Evolutionary conservation across 805 yeast genomes (phyloP).

Genomic region (Geotrichum ghanense): DNA sequence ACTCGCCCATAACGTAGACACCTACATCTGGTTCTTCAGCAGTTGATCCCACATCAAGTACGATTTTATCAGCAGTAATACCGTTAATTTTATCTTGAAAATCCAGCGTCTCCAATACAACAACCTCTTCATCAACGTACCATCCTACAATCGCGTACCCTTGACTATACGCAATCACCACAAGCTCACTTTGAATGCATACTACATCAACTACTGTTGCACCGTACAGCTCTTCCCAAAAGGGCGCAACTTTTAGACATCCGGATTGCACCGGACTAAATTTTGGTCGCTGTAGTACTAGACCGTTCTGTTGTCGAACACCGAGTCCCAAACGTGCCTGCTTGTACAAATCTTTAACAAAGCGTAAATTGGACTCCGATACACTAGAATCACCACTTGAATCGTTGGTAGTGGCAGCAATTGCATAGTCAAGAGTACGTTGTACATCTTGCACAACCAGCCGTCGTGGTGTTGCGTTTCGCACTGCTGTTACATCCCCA

Average conservation of each 20-base stretch:
- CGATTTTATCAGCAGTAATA: no score
- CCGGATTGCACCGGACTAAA: no score
- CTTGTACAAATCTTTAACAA: not conserved
- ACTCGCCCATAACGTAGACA: no score
- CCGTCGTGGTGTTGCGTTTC: not conserved
- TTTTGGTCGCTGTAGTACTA: not conserved
- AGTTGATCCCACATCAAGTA: no score
- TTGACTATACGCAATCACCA: not conserved
- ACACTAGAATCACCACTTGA: no score
- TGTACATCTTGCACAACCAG: not conserved
- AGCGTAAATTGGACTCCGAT: not conserved
- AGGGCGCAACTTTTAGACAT: not conserved
- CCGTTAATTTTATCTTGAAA: no score
- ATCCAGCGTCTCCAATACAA: not conserved
- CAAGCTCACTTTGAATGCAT: not conserved
- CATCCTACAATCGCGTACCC: not conserved
- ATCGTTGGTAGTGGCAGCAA: no score
- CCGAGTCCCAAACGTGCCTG: not conserved
- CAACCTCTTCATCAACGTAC: not conserved
- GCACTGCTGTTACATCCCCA: not conserved
- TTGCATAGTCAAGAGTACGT: not conserved
- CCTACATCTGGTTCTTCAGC: no score
- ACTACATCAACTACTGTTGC: not conserved
- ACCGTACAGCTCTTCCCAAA: not conserved
- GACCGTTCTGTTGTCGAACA: not conserved